Evolutionary conservation across 2,329 filamentous ascomycete genomes (phyloP).

Genomic region (Fusarium hostae): DNA sequence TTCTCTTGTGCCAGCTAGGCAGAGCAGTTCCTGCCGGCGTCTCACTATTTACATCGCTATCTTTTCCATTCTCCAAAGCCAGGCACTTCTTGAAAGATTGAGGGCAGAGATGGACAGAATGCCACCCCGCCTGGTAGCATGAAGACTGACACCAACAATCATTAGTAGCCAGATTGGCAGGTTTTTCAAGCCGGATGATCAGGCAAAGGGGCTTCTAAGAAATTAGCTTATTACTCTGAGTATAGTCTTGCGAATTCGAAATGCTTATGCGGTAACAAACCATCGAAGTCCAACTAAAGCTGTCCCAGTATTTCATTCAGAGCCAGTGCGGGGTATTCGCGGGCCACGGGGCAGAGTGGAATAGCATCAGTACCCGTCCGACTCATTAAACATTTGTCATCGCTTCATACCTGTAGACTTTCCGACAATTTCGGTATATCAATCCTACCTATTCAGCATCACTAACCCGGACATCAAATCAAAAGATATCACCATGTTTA

Average conservation of each 20-base stretch:
- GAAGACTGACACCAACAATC: neutral
- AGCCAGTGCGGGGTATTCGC: slow-evolving; percentile 41
- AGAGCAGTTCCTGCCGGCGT: neutral
- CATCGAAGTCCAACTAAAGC: neutral
- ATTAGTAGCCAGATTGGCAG: neutral
- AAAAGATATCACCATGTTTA: slow-evolving; percentile 76
- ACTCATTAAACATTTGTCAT: slow-evolving; percentile 43
- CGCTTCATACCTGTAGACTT: slow-evolving; percentile 1
- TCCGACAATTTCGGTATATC: neutral
- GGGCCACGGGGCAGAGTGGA: slow-evolving; percentile 31
- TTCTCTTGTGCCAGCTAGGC: neutral
- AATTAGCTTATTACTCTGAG: no score
- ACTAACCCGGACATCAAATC: neutral
- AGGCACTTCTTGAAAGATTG: neutral
- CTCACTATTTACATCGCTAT: neutral
- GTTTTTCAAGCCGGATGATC: neutral
- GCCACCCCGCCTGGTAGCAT: neutral
- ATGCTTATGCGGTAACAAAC: no score
- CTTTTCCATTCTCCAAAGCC: neutral
- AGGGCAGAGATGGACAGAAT: slow-evolving; percentile 20
- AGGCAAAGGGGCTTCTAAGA: neutral
- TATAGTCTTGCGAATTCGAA: neutral
- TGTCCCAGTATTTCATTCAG: slow-evolving; percentile 21
- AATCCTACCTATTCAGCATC: neutral
- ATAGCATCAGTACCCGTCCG: slow-evolving; percentile 7